A percentile compares a stretch with the other conserved stretches of the same genome.
These are phyloP conservation scores for Aleurites moluccanus DNA, from an alignment of 441 rosid genomes.

Conservation along the genomic window DNA sequence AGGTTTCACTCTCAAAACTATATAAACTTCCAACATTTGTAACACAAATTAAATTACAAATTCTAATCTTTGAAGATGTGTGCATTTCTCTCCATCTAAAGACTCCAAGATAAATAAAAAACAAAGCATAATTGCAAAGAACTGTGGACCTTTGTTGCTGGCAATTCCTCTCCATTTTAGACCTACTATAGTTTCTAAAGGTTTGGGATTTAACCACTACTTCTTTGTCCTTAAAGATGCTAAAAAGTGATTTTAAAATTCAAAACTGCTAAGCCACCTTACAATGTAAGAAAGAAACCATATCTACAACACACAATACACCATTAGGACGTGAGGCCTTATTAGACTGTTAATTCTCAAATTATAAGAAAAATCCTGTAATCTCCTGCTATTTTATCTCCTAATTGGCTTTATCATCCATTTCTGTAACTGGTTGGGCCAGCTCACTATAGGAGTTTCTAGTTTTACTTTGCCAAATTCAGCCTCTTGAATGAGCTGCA, in stretches of 20 bases:
- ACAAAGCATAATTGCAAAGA: not conserved
- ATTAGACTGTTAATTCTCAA: not conserved
- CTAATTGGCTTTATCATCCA: not conserved
- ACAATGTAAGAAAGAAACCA: not conserved
- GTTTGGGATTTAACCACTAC: not conserved
- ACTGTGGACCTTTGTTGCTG: not conserved
- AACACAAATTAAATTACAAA: too few relatives aligned
- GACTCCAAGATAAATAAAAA: not conserved
- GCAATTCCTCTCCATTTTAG: not conserved
- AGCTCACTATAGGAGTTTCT: not conserved
- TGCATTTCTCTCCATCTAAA: not conserved
- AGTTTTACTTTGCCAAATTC: not conserved
- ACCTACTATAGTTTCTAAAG: not conserved
- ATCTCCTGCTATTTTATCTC: not conserved
- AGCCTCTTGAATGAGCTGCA: not conserved
- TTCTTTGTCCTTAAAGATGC: too few relatives aligned
- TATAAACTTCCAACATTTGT: too few relatives aligned
- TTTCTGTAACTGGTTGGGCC: constrained; percentile 5
- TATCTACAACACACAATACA: not conserved
- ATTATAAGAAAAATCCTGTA: not conserved
- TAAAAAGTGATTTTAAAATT: not conserved
- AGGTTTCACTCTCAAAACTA: too few relatives aligned
- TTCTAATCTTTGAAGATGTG: too few relatives aligned
- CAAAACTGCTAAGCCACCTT: not conserved
- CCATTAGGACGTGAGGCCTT: not conserved